phyloP scores from a whole-genome alignment of 78 protist species.

The Capsaspora owczarzaki region DNA sequence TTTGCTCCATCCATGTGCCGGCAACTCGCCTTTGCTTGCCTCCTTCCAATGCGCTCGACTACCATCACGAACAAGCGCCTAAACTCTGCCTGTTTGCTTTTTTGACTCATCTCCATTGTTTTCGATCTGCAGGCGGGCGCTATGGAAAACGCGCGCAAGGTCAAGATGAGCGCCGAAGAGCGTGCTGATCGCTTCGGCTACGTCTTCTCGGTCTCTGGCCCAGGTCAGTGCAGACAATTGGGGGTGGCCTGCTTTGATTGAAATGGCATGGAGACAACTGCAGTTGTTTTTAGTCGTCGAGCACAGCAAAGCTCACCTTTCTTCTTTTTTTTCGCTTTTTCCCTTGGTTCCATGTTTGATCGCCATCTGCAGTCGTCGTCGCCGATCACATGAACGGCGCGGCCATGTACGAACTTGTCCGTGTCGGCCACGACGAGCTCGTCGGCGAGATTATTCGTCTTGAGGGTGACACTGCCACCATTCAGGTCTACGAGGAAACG shows the following conservation, averaged over 20 bases:
- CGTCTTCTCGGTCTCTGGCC: constrained; percentile 93
- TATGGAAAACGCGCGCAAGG: not conserved
- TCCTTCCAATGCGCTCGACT: too few relatives aligned
- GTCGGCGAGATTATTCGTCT: constrained; percentile 99
- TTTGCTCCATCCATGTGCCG: too few relatives aligned
- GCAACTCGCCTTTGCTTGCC: too few relatives aligned
- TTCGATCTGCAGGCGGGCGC: not conserved
- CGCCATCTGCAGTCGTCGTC: constrained; percentile 93
- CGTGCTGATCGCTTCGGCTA: not conserved
- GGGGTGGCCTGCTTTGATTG: not conserved
- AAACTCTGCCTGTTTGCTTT: too few relatives aligned
- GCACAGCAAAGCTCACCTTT: too few relatives aligned
- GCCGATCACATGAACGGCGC: constrained; percentile 98
- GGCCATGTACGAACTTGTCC: constrained; percentile 99
- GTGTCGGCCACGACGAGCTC: constrained; percentile 89
- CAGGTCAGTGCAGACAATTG: constrained; percentile 29
- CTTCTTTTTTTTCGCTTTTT: too few relatives aligned
- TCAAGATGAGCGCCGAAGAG: not conserved
- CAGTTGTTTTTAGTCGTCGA: too few relatives aligned
- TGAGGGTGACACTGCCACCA: constrained; percentile 97
- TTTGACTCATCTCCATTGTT: too few relatives aligned
- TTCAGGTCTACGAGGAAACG: constrained; percentile 99
- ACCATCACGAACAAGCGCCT: too few relatives aligned
- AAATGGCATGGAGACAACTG: not conserved
- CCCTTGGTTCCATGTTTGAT: too few relatives aligned